A percentile compares a stretch with the other conserved stretches of the same genome.
Evolutionary conservation across 192 early-diverging fungal genomes (phyloP).

Genomic region (Lunasporangiospora selenospora): DNA sequence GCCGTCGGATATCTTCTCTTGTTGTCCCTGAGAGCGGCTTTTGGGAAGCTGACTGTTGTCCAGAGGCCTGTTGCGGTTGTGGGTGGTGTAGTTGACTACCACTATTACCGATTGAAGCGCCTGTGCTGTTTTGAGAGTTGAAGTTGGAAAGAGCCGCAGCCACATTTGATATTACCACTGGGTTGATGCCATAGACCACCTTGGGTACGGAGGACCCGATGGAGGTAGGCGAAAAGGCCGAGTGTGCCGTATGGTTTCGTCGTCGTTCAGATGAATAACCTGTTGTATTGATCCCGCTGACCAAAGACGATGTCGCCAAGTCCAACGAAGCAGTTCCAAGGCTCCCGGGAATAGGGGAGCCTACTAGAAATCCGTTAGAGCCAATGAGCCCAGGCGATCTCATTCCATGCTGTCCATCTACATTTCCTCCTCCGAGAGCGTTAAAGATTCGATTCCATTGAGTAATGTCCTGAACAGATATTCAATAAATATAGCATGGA

Average conservation of each 20-base stretch:
- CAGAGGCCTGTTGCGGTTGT: background rate
- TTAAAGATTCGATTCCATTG: slow-evolving; percentile 44
- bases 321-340: no score
- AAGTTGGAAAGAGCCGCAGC: slow-evolving; percentile 21
- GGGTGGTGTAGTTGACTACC: background rate
- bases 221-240: background rate
- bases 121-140: background rate
- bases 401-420: no score
- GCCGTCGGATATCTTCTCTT: slow-evolving; percentile 24
- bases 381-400: no score
- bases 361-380: no score
- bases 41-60: background rate
- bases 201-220: background rate
- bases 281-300: no score
- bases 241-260: slow-evolving; percentile 16
- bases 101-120: background rate
- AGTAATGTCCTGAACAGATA: slow-evolving; percentile 16
- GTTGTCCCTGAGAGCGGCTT: background rate
- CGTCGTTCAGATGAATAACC: slow-evolving; percentile 24
- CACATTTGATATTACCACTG: slow-evolving; percentile 29
- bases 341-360: no score
- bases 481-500: no score
- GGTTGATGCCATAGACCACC: slow-evolving; percentile 19
- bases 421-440: no score
- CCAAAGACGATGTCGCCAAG: no score